Conservation (phyloP, 352 stramenopile species). For the Phytophthora tentaculata region DNA sequence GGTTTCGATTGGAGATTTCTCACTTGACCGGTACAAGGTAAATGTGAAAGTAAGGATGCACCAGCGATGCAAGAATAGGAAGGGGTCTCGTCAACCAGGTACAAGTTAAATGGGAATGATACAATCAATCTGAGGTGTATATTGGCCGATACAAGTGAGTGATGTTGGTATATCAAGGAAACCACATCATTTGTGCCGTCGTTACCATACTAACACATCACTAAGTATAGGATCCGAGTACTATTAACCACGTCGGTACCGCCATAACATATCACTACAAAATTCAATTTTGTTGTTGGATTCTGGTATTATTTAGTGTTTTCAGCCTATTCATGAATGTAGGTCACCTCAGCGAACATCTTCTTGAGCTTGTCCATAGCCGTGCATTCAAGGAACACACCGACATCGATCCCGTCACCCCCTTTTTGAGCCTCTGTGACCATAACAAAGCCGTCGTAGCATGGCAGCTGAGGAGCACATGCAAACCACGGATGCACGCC, state of each 20-base stretch:
- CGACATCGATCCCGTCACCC: slow-evolving; percentile 44
- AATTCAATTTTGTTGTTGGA: too few relatives aligned
- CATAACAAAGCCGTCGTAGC: slow-evolving; percentile 52
- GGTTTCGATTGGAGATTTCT: neutral
- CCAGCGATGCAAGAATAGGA: neutral
- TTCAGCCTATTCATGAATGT: slow-evolving; percentile 12
- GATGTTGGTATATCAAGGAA: neutral
- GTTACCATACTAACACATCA: slow-evolving; percentile 16
- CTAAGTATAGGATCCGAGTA: slow-evolving; percentile 1
- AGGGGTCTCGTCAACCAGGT: neutral
- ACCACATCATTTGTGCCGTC: slow-evolving; percentile 15
- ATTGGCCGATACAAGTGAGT: neutral
- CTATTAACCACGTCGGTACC: slow-evolving; percentile 12
- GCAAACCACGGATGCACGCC: slow-evolving; percentile 45
- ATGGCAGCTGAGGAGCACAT: slow-evolving; percentile 37
- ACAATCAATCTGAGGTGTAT: slow-evolving; percentile 5
- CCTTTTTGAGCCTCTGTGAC: slow-evolving; percentile 53
- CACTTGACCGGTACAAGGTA: neutral
- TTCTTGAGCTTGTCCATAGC: slow-evolving; percentile 46
- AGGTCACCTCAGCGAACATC: slow-evolving; percentile 31
- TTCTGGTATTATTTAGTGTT: neutral
- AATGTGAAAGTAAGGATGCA: slow-evolving; percentile 12
- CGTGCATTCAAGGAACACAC: slow-evolving; percentile 47
- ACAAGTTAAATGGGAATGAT: neutral
- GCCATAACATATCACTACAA: neutral